Percentiles rank a stretch among this genome's conserved stretches.
phyloP scores from a whole-genome alignment of 305 asterid genomes.

The Fraxinus floribunda region DNA sequence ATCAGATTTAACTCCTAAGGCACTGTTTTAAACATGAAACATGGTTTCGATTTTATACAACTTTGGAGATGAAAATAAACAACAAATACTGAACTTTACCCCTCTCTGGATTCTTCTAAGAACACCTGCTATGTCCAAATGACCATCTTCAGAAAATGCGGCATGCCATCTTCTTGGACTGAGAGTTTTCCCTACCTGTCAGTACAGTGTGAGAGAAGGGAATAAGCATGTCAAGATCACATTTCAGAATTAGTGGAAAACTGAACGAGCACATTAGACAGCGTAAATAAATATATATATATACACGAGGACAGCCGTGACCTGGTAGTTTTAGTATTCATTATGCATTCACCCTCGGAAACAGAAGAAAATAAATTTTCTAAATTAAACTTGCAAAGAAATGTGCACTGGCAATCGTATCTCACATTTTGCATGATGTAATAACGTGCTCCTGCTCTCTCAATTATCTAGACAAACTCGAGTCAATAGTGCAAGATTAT shows the following conservation, averaged over 20 bases:
- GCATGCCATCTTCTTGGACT: conserved; percentile 95
- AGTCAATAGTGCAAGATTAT: conserved; percentile 2
- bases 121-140: conserved; percentile 82
- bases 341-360: not conserved
- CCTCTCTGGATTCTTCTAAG: conserved; percentile 96
- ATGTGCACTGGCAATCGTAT: not conserved
- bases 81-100: conserved; percentile 42
- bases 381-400: not conserved
- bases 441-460: conserved; percentile 5
- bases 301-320: not conserved
- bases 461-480: not conserved
- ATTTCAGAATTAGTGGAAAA: not conserved
- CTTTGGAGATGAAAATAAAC: conserved; percentile 15
- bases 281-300: too few species aligned
- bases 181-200: conserved; percentile 80
- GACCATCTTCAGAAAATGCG: conserved; percentile 77
- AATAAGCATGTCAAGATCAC: conserved; percentile 8
- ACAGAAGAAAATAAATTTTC: not conserved
- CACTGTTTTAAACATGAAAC: not conserved
- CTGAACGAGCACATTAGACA: not conserved
- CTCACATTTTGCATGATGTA: not conserved
- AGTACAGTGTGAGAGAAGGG: conserved; percentile 5
- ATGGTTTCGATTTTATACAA: conserved; percentile 1
- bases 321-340: not conserved
- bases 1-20: not conserved